A percentile compares a stretch with the other conserved stretches of the same genome.
Conservation (phyloP, 345 rosid species). For the Linum lewisii region DNA sequence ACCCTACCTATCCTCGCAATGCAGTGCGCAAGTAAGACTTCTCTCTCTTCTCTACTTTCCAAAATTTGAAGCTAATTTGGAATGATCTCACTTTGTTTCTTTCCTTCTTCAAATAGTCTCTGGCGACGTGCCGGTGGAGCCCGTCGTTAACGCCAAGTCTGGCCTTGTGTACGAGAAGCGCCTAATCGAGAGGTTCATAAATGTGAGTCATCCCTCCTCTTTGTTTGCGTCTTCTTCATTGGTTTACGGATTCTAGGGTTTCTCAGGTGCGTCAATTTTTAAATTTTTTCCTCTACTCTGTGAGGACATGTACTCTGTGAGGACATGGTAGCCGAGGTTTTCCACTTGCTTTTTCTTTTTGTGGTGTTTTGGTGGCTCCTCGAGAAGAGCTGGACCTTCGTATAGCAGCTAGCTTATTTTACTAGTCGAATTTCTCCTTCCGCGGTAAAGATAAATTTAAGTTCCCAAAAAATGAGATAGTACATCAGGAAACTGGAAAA, state of each 20-base stretch:
- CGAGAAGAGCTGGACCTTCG: no score
- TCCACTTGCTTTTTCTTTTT: no score
- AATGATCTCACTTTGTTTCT: slow-evolving; percentile 9
- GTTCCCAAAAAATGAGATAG: no score
- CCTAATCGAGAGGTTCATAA: slow-evolving; percentile 73
- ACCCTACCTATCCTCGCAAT: slow-evolving; percentile 33
- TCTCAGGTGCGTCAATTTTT: slow-evolving; percentile 11
- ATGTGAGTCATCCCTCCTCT: slow-evolving; percentile 26
- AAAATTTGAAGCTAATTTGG: background rate
- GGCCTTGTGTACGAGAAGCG: slow-evolving; percentile 89
- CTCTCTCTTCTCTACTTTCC: background rate
- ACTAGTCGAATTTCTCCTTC: no score
- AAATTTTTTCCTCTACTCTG: slow-evolving; percentile 19
- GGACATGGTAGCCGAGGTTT: no score
- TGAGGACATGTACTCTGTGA: no score
- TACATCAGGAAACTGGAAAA: no score
- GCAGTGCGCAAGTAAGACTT: slow-evolving; percentile 71
- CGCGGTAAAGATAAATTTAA: no score
- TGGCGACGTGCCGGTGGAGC: slow-evolving; percentile 90
- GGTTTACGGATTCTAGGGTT: slow-evolving; percentile 7
- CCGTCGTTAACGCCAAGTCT: slow-evolving; percentile 70
- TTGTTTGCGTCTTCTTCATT: background rate
- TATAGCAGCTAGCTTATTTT: no score
- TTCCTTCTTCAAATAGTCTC: slow-evolving; percentile 42
- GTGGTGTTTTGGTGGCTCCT: slow-evolving; percentile 1